phyloP scores from a whole-genome alignment of 108 stramenopile genomes.

The Pseudonitzschia multistriata region DNA sequence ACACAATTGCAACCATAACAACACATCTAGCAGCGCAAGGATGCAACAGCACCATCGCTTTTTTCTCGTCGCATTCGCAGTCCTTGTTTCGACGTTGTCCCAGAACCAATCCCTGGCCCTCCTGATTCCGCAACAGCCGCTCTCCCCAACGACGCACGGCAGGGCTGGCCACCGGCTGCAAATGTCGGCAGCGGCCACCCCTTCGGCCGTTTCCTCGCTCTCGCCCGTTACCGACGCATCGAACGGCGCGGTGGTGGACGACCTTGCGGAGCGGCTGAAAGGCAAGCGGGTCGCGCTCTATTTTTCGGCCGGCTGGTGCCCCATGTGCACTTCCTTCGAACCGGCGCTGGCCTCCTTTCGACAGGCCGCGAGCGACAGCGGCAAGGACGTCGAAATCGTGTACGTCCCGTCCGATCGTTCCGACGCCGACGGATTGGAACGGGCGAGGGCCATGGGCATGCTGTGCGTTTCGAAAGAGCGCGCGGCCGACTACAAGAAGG shows the following conservation, averaged over 20 bases:
- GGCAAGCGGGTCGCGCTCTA: conserved; percentile 17
- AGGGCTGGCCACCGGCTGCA: background rate
- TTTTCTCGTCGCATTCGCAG: background rate
- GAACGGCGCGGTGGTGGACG: background rate
- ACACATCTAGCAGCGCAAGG: no score
- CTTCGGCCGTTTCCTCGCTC: background rate
- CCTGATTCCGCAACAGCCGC: background rate
- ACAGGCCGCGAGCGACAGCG: conserved; percentile 17
- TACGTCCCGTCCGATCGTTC: conserved; percentile 55
- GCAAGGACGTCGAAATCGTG: conserved; percentile 42
- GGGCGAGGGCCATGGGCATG: conserved; percentile 44
- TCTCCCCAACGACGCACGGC: background rate
- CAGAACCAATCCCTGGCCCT: background rate
- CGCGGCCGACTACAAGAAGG: conserved; percentile 42
- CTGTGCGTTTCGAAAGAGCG: conserved; percentile 43
- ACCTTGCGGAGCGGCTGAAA: background rate
- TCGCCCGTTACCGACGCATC: background rate
- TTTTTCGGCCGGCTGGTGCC: conserved; percentile 36
- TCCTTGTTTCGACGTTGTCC: background rate
- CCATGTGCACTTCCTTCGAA: conserved; percentile 70
- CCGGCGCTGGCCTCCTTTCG: conserved; percentile 29
- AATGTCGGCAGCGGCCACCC: background rate
- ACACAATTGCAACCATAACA: no score
- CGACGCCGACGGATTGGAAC: conserved; percentile 23
- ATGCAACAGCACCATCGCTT: no score